Base-by-base conservation (phyloP, 768 basidiomycete species). In the Dendrothele bispora region DNA sequence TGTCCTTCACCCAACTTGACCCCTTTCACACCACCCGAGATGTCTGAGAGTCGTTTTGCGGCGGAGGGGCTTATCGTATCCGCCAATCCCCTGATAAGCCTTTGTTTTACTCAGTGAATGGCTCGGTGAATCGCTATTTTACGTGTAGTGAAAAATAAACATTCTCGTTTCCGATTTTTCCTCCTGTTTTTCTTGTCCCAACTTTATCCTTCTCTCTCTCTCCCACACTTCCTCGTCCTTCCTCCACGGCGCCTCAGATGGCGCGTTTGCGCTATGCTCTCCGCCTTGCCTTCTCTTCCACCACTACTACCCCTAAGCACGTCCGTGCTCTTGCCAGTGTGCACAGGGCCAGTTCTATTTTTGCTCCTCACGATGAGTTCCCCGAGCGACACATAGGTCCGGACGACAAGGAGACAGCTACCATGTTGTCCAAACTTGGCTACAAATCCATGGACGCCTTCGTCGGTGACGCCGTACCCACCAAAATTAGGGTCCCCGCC, bases 301-400 rank as follows among this genome's bases (percentile, higher is more conserved):
- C 58, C 48, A 40, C 52, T 46, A n/a, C n/a, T n/a, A n/a, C n/a
- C n/a, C n/a, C n/a, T n/a, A n/a, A n/a, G 41, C 55, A 46, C 46
- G 59, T 28, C 32, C 68, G 75, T 22, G 70, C 72, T 42, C 71
- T 88, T 48, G 85, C 86, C 22, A 84, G 84, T 11, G 73, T 82
- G 46, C 83, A 78, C 61, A 66, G 76, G 20, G 77, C 81, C 10
- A 55, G 73, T 1, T 80, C 84, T 25, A 74, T 95, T 54, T 92
- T 95, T 64, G 78, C 84, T 11, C 83, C 94, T 2, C 75, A 97
- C 54, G 95, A 99, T 70, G 88, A 85, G 27, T 98, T 98, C 70
- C 65, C 84, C 37, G 83, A 90, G 57, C 83, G 95, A 26, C 95
- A 99, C 66, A 84, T 98, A 56, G 97, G 95, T 12, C 95, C 95